A percentile compares a stretch with the other conserved stretches of the same genome.
These are phyloP conservation scores for Strobilomyces echinocephalus DNA, from an alignment of 768 basidiomycete genomes.

Conservation along the genomic window DNA sequence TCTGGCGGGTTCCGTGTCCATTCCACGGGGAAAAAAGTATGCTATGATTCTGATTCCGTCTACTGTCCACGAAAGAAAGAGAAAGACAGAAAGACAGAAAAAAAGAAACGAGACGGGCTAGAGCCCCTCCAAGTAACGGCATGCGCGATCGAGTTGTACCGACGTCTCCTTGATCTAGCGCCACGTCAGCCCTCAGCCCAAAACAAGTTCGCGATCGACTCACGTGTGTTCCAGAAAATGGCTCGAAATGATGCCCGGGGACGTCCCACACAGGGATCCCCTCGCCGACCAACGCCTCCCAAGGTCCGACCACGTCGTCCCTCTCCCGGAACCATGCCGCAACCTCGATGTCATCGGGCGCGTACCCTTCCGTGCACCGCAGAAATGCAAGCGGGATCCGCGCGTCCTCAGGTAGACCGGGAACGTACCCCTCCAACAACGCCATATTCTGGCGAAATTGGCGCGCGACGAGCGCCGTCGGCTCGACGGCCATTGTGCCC, in stretches of 20 bases:
- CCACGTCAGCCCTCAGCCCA: no score
- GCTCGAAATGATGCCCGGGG: slow-evolving; percentile 63
- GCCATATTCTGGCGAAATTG: slow-evolving; percentile 49
- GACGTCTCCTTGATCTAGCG: no score
- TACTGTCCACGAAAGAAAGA: no score
- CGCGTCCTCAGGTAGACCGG: slow-evolving; percentile 19
- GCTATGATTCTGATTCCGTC: no score
- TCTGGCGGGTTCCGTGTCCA: no score
- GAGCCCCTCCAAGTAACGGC: no score
- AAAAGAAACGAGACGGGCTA: no score
- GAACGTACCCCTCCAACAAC: slow-evolving; percentile 46
- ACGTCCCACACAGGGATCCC: slow-evolving; percentile 47
- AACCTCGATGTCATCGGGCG: slow-evolving; percentile 30
- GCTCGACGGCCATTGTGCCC: slow-evolving; percentile 18
- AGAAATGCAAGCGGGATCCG: slow-evolving; percentile 44
- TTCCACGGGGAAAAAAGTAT: no score
- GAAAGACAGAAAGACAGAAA: no score
- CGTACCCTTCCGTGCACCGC: slow-evolving; percentile 47
- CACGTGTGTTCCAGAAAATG: slow-evolving; percentile 36
- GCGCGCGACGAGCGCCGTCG: slow-evolving; percentile 33
- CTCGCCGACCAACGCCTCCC: slow-evolving; percentile 42
- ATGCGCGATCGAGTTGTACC: no score
- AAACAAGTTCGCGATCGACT: no score
- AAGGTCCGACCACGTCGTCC: slow-evolving; percentile 36
- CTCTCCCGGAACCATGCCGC: slow-evolving; percentile 53